These are phyloP conservation scores for Elaeis oleifera DNA, from an alignment of 202 grass and related monocot genomes.

Conservation along the genomic window DNA sequence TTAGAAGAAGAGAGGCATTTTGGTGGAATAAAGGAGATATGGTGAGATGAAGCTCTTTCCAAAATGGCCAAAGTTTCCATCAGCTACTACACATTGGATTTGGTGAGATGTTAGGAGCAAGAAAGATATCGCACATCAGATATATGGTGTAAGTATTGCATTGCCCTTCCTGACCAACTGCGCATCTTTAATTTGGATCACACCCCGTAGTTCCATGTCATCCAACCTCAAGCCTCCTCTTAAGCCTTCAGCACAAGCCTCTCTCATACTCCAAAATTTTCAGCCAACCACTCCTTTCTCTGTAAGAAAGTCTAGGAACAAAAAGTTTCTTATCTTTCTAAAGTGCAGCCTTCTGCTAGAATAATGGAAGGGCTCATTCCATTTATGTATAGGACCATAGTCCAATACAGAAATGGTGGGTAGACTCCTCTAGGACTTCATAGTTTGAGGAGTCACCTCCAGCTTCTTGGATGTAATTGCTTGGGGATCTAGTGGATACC, in stretches of 20 bases:
- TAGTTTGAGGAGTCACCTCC: slow-evolving; percentile 11
- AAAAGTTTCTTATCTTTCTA: not conserved
- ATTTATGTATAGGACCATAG: slow-evolving; percentile 29
- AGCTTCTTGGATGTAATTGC: slow-evolving; percentile 23
- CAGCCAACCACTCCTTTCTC: not conserved
- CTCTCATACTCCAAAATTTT: not conserved
- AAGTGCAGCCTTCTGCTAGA: not conserved
- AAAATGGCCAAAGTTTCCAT: no score
- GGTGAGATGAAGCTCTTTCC: no score
- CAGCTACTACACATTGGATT: slow-evolving; percentile 2
- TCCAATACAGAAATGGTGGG: slow-evolving; percentile 21
- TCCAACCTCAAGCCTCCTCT: slow-evolving; percentile 1
- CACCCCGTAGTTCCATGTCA: not conserved
- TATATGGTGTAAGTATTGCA: no score
- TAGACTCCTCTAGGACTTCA: not conserved
- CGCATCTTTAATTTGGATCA: not conserved
- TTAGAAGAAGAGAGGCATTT: no score
- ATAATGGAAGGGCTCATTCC: slow-evolving; percentile 40
- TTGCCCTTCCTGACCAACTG: not conserved
- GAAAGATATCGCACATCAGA: not conserved
- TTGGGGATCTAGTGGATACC: slow-evolving; percentile 26
- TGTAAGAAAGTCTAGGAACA: no score
- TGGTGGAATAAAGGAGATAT: no score
- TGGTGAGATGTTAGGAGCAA: slow-evolving; percentile 15
- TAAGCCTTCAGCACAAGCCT: slow-evolving; percentile 20